Evolutionary conservation across 176 grass and related monocot species (phyloP).

Genomic region (Raddia guianensis): DNA sequence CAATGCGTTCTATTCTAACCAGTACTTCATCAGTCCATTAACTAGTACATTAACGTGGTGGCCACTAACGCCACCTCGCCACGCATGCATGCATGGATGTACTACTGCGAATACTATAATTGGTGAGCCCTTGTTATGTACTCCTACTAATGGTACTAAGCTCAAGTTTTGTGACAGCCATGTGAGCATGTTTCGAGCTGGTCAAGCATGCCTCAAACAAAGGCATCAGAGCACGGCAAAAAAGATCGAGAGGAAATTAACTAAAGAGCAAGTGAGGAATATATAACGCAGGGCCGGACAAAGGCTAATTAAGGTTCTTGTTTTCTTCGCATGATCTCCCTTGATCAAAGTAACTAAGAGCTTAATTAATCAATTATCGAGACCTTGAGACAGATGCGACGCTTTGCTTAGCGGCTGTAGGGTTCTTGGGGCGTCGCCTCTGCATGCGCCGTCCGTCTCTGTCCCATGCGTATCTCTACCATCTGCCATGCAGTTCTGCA

Average conservation of each 20-base stretch:
- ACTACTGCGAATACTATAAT: no score
- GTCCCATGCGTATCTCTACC: not conserved
- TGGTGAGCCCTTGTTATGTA: no score
- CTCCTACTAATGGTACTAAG: no score
- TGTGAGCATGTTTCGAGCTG: no score
- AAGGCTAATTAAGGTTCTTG: not conserved
- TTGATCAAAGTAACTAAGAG: not conserved
- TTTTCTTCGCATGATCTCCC: not conserved
- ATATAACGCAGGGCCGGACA: not conserved
- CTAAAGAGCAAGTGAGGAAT: not conserved
- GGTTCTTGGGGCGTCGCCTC: not conserved
- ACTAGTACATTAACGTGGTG: no score
- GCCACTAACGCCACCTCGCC: no score
- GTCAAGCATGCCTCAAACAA: no score
- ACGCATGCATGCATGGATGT: no score
- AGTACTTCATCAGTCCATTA: no score
- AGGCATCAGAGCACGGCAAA: not conserved
- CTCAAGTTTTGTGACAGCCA: no score
- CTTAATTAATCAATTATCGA: not conserved
- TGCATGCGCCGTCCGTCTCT: not conserved
- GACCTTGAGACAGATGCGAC: not conserved
- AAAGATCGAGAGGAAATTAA: not conserved
- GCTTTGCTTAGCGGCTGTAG: constrained; percentile 28
- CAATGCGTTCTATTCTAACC: no score
- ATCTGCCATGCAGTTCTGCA: not conserved